Evolutionary conservation across 2,329 filamentous ascomycete species (phyloP), one percentile per base, ranked within the genome.

Genomic region (Orbilia javanica): DNA sequence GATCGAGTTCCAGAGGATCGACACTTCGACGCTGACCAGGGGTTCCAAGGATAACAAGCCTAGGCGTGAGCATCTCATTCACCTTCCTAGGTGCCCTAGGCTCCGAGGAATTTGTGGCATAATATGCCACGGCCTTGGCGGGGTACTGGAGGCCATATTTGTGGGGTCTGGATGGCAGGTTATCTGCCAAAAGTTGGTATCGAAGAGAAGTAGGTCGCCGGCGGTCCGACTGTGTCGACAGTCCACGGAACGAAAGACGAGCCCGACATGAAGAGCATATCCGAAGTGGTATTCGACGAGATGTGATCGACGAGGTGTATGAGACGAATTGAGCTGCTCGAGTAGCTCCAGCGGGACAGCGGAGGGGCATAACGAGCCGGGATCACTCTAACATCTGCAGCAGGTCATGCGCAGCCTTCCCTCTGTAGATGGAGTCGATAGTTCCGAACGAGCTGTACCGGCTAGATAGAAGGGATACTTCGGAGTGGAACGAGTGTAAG

Each of bases 341-440:
- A 29, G 62, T 66, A 36, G 74, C 62, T 72, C 67, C 74, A 57
- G 74, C 25, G 74, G 67, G 74, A 48, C 74, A 72, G 52, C 67
- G 74, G 74, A 72, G 74, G 74, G 74, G 74, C 74, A 78, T 78
- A 71, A 78, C 73, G 42, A 68, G 53, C 67, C 52, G 29, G 39
- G 20, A 20, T 72, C 64, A 67, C 65, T 34, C 62, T 63, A 62
- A 46, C 74, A 78, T 78, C 67, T 72, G 67, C 74, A 53, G 67
- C 67, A 70, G 48, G 34, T 65, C 52, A 50, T 78, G 74, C 67
- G 74, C 74, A 69, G 44, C 34, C 29, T 71, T 34, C 29, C 57
- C 20, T 72, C 11, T 18, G n/a, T 42, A 4, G 44, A 20, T 52
- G 5, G 3, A 11, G 1, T 62, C 25, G 18, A 34, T 63, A 20